Evolutionary conservation across 2,329 filamentous ascomycete species (phyloP), one percentile per base, ranked within the genome.

Genomic region (Golovinomyces cichoracearum): DNA sequence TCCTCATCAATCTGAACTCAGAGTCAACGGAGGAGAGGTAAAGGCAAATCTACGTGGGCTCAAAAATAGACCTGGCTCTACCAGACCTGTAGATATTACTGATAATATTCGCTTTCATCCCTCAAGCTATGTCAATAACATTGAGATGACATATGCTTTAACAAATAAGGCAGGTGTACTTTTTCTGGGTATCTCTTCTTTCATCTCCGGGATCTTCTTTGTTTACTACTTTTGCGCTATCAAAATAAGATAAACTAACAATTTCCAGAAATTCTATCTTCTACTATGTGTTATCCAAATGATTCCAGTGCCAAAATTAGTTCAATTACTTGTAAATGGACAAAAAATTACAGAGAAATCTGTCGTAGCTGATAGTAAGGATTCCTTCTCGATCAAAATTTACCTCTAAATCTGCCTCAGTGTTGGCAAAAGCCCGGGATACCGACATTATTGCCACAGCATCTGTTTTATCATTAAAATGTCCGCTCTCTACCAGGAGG

Each of bases 31-130:
- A 9, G 80, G 80, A 29, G 84, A 94, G 50, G 72, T 94, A 55
- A 90, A 88, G 63, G 80, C 81, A n/a, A 98, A 95, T 61, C 71
- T 93, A 55, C 81, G 90, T 55, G 90, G 90, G 4, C 65, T 98
- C 52, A 98, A 98, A 65, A 94, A 93, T 62, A 93, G 90, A 62
- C 83, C 88, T 5, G 90, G 90, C 21, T 92, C 90, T 41, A 98
- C 90, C 37, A 78, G 84, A 57, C 90, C 90, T 6, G 85, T 83
- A 44, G 90, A 98, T 63, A 80, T 98, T 52, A 98, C 90, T 6
- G 68, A 73, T 54, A 71, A 75, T 51, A 67, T 95, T 42, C 75
- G 79, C 17, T 73, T 83, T 26, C 77, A 74, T 53, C 73, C 76
- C 10, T 59, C 69, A 17, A 70, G 70, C 40, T 92, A 37, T 31